Evolutionary conservation across 768 basidiomycete genomes (phyloP), one percentile per base, ranked within the genome.

Genomic region (Kwoniella sp.): DNA sequence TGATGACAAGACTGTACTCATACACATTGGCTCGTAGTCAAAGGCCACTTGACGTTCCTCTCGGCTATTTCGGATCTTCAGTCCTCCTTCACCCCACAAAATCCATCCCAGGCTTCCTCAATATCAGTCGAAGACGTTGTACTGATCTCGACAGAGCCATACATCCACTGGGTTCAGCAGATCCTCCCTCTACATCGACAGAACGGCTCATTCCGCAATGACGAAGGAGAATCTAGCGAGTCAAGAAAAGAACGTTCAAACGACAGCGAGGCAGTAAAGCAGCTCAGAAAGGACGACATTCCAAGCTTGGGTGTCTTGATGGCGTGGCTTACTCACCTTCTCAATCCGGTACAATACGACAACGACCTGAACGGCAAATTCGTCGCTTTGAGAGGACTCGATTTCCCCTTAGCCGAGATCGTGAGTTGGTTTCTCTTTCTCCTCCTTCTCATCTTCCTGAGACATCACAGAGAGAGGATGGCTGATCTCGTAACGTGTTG

Each of bases 321-420:
- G 68, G 53, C 58, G 24, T 75, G 73, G 73, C 71, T 70, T 64
- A 37, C 64, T 2, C 68, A 72, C 56, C 54, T 68, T 56, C 63
- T 75, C 63, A 72, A 72, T 55, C 73, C 73, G 15, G 33, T 33
- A 17, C 37, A 40, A 26, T 69, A 69, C 26, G 40, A 60, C 10
- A 26, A 52, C 17, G 68, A 69, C 25, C 25, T 61, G 1, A 44
- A 53, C 5, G 63, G 60, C 21, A 51, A 1, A 17, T 65, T 60
- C 47, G 33, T 19, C 1, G 26, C 55, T 37, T 54, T 68, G 19
- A 37, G 25, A 21, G 55, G 51, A 1, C 1, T 59, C 1, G 22
- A 48, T 6, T 60, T 68, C 22, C 67, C 63, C 1, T 29, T 64
- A 19, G 15, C 22, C 10, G 33, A 36, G 1, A 40, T 61, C 22